Evolutionary conservation across 305 asterid genomes (phyloP).

Genomic region (Fraxinus floribunda): DNA sequence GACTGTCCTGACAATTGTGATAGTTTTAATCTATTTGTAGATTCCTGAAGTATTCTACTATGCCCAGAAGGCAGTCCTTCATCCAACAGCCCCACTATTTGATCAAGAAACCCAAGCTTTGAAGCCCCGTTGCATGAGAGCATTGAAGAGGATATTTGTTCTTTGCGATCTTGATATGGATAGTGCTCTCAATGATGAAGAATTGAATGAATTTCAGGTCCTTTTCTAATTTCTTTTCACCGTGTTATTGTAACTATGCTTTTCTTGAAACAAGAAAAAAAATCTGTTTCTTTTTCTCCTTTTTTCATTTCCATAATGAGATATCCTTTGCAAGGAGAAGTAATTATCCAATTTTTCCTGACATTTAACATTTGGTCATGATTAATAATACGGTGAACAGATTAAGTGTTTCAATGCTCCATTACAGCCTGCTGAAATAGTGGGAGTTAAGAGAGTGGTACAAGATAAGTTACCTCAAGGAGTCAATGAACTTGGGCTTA

Average conservation of each 20-base stretch:
- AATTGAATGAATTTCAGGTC: conserved; percentile 95
- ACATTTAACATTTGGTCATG: conserved; percentile 5
- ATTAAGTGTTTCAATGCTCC: conserved; percentile 90
- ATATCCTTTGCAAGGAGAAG: not conserved
- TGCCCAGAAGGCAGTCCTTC: conserved; percentile 96
- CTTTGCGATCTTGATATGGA: conserved; percentile 97
- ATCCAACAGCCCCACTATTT: conserved; percentile 91
- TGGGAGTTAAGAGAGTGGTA: conserved; percentile 81
- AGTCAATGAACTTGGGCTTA: conserved; percentile 82
- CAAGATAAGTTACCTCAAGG: conserved; percentile 90
- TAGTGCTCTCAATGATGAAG: conserved; percentile 78
- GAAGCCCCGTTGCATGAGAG: conserved; percentile 86
- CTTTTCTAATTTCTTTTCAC: conserved; percentile 6
- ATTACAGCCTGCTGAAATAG: conserved; percentile 82
- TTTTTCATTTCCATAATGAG: not conserved
- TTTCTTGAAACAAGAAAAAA: conserved; percentile 7
- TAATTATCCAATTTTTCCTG: not conserved
- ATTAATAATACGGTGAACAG: conserved; percentile 36
- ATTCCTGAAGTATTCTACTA: conserved; percentile 88
- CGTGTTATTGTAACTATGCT: not conserved
- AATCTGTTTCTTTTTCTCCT: not conserved
- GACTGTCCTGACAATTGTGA: conserved; percentile 21
- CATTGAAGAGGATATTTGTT: conserved; percentile 76
- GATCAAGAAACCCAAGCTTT: conserved; percentile 85
- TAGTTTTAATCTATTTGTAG: conserved; percentile 41